Base-by-base conservation (phyloP, 441 rosid species). In the Croton setiger region DNA sequence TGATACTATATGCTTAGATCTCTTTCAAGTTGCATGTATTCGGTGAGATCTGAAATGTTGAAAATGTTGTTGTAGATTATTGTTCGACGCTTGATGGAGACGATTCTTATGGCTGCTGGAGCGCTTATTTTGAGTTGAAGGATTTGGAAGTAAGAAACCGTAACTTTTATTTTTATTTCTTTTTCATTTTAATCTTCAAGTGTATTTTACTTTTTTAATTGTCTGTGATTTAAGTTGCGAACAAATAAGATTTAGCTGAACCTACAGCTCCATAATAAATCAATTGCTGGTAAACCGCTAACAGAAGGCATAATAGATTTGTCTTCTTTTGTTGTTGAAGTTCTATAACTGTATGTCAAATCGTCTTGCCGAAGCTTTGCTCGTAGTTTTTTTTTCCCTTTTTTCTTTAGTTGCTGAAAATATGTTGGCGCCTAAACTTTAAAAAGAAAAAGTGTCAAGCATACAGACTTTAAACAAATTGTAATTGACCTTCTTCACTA, bases 81-180 rank as follows among this genome's bases (percentile, higher is more conserved):
- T 92, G 95, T 68, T 81, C 88, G 1, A 85, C 88, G 4, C 87
- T 92, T 8, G 94, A 89, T 75, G 96, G 96, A 67, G 96, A 85
- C 54, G 85, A 83, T 12, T 84, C 85, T 20, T 89, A 86, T 63
- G 82, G 89, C 74, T 89, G 97, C 63, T 89, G 96, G 97, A 83
- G 75, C 73, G 96, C 96, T 60, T 89, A 88, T 77, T 86, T 85
- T 67, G 96, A 92, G 78, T 87, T 92, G 5, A 87, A 84, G 75
- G 91, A 89, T 48, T 86, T 92, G 31, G 91, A 89, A 78, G 96
- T 86, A 74, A 77, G 85, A 37, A 37, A 37, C 41, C 41, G 4
- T 5, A n/a, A n/a, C n/a, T n/a, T n/a, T n/a, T n/a, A n/a, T n/a
- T n/a, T n/a, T n/a, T n/a, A n/a, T n/a, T n/a, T n/a, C n/a, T n/a